Base-by-base conservation (phyloP, 371 early-diverging fungal genomes). In the Lichtheimia corymbifera region DNA sequence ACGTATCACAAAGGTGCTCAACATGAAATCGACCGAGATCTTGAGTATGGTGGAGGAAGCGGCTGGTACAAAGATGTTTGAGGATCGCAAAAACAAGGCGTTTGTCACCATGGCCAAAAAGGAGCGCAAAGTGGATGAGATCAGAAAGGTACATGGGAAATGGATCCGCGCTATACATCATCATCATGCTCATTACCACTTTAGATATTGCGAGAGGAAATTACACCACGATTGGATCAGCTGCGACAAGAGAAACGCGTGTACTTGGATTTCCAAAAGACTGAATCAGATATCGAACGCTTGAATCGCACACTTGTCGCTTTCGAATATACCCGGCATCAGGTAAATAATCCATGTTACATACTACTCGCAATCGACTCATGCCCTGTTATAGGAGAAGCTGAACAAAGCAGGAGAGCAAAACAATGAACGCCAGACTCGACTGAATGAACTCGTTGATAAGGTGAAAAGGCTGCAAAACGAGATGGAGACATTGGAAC, bases 41-140 rank as follows among this genome's bases (percentile, higher is more conserved):
- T 75, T 97, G 30, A 89, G 92, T 28, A 96, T 99, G 97, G 94
- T 99, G 22, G 98, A 99, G 71, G 99, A 99, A 73, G 97, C 99
- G 0, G 98, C 99, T 4, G 99, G 99, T 5, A 99, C 97, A 42
- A 86, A 92, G 58, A 95, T 96, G 96, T 99, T 94, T 73, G 98
- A 98, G 72, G 97, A 96, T 67, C 82, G 95, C 60, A 99, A 99
- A 65, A 95, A 92, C 47, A 97, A 97, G 74, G 99, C 99, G 0
- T 71, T 94, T 50, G 88, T 88, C 55, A 93, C 93, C 1, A 95
- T 99, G 73, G 89, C 82, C 7, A 97, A 97, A 71, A 99, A 99
- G 74, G 98, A 99, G 59, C 84, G 88, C 41, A 97, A 97, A 80
- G 87, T 99, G 7, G 91, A 89, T 25, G 97, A 99, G 62, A 97